Evolutionary conservation across 1,284 basidiomycete genomes (phyloP).

Genomic region (Microbotryum saponariae): DNA sequence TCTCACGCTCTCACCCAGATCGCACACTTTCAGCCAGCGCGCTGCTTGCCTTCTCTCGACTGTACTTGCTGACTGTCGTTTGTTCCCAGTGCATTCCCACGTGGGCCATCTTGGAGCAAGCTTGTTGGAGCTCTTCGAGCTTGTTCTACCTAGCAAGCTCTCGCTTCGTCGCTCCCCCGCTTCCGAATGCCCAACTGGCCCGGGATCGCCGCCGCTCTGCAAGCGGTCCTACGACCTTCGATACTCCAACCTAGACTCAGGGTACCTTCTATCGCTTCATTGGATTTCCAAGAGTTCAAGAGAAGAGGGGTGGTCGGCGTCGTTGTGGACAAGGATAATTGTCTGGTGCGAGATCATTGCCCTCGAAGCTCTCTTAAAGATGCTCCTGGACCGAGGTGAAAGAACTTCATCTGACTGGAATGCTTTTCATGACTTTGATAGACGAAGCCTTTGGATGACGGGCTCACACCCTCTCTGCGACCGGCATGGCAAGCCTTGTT

Average conservation of each 20-base stretch:
- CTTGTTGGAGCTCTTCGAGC: too few species aligned
- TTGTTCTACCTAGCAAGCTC: too few species aligned
- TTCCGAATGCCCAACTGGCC: slow-evolving; percentile 16
- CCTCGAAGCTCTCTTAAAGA: too few species aligned
- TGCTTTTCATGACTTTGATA: slow-evolving; percentile 4
- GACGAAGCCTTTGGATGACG: slow-evolving; percentile 39
- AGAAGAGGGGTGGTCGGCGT: slow-evolving; percentile 74
- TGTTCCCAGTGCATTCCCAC: too few species aligned
- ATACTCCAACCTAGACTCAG: slow-evolving; percentile 11
- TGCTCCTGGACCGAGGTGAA: not conserved
- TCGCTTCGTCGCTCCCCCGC: too few species aligned
- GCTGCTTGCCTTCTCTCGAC: too few species aligned
- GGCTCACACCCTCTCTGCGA: slow-evolving; percentile 20
- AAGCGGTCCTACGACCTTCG: slow-evolving; percentile 7
- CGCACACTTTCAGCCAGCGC: too few species aligned
- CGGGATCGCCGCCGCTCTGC: slow-evolving; percentile 12
- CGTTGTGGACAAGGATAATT: slow-evolving; percentile 97
- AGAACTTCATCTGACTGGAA: not conserved
- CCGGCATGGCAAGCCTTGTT: slow-evolving; percentile 67
- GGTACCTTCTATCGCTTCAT: slow-evolving; percentile 55
- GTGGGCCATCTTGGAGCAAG: too few species aligned
- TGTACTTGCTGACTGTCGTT: too few species aligned
- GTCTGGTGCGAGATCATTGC: slow-evolving; percentile 54
- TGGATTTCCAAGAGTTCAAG: slow-evolving; percentile 73
- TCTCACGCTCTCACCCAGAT: too few species aligned